A percentile compares a stretch with the other conserved stretches of the same genome.
phyloP scores from a whole-genome alignment of 2,329 filamentous ascomycete species.

The Mycosphaerella sp. region DNA sequence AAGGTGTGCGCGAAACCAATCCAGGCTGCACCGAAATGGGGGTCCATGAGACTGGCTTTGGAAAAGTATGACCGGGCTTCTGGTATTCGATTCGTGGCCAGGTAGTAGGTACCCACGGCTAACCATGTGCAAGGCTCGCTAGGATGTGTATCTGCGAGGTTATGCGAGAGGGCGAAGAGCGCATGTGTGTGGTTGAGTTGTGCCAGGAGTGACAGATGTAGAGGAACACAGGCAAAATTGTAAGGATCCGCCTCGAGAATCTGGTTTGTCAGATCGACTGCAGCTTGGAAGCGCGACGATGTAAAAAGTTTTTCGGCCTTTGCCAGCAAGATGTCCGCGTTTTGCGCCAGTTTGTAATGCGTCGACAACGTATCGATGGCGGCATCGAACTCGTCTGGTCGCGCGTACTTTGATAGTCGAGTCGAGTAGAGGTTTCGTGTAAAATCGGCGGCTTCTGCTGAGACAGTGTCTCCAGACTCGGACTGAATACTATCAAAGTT shows the following conservation, averaged over 20 bases:
- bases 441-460: constrained; percentile 86
- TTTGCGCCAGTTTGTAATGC: constrained; percentile 79
- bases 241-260: constrained; percentile 80
- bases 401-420: constrained; percentile 87
- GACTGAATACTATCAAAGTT: constrained; percentile 80
- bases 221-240: constrained; percentile 80
- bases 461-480: constrained; percentile 49
- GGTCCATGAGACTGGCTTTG: constrained; percentile 95
- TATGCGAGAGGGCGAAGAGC: constrained; percentile 85
- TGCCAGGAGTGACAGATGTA: constrained; percentile 86
- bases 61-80: constrained; percentile 95
- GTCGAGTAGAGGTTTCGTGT: constrained; percentile 96
- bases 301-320: constrained; percentile 89
- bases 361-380: constrained; percentile 88
- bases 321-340: constrained; percentile 84
- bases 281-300: constrained; percentile 86
- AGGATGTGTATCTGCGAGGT: constrained; percentile 84
- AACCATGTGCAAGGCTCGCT: constrained; percentile 90
- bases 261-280: constrained; percentile 72
- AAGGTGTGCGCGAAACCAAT: constrained; percentile 99
- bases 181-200: constrained; percentile 82
- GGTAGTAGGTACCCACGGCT: constrained; percentile 91
- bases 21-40: constrained; percentile 95
- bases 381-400: constrained; percentile 71
- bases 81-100: constrained; percentile 79